phyloP scores from a whole-genome alignment of 768 basidiomycete genomes.

The Phlebiopsis flavidoalba region DNA sequence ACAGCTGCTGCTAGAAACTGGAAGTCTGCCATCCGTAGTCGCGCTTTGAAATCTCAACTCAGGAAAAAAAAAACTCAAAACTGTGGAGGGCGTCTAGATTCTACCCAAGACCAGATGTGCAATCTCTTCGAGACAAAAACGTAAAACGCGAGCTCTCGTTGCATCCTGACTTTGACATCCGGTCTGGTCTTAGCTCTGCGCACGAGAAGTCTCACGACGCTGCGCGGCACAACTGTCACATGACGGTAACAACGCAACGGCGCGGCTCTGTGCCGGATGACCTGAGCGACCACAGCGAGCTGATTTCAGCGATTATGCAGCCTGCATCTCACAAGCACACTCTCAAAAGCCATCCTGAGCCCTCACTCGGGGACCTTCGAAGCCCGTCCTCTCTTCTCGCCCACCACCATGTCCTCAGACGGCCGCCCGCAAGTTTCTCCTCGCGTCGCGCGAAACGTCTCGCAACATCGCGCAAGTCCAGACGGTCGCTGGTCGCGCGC shows the following conservation, averaged over 20 bases:
- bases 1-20: no score
- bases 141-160: no score
- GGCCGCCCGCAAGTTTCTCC: slow-evolving; percentile 47
- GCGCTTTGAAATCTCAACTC: no score
- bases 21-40: no score
- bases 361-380: not conserved
- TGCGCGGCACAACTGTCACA: not conserved
- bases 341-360: slow-evolving; percentile 1
- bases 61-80: no score
- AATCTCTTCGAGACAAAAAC: no score
- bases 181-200: not conserved
- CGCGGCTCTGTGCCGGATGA: slow-evolving; percentile 3
- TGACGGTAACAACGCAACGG: not conserved
- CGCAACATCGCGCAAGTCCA: slow-evolving; percentile 88
- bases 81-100: no score
- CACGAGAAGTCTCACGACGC: not conserved
- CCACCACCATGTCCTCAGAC: slow-evolving; percentile 7
- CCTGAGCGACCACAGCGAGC: not conserved
- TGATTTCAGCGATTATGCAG: not conserved
- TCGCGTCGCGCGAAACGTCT: slow-evolving; percentile 87
- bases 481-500: slow-evolving; percentile 75
- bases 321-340: not conserved
- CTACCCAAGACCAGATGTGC: no score
- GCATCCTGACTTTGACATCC: not conserved
- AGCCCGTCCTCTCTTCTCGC: not conserved